Evolutionary conservation across 164 flowering plant species (phyloP), one percentile per base, ranked within the genome.

Genomic region (Nelumbo lutea): DNA sequence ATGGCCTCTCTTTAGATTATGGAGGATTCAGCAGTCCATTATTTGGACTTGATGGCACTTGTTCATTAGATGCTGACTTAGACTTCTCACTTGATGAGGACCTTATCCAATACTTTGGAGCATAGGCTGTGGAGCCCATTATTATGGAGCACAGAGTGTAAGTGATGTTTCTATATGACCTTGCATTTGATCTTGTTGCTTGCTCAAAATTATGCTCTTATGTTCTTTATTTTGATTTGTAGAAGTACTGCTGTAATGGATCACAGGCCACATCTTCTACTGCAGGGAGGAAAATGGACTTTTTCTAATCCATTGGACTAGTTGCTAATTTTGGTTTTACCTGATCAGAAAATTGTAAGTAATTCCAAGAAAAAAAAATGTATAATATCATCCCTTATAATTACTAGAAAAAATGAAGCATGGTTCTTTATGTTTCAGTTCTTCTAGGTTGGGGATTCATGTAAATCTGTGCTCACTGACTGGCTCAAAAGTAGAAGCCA

Each of bases 81-180:
- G 86, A 82, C 55, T 68, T 75, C 42, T 67, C 73, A 47, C 41
- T 48, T 11, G 85, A 83, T n/a, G 82, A 79, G 11, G 86, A 74
- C 42, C 44, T 83, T 56, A 78, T 87, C 41, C 70, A 77, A 61
- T 87, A 74, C 86, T 84, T 79, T 42, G 93, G 89, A 53, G 84
- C 93, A 42, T 88, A 83, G 72, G 51, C 70, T 71, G 67, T 59
- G 64, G 3, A 55, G 57, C 7, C n/a, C 9, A 38, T 14, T 45
- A 9, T 27, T 5, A 57, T 62, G 57, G 57, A 53, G 57, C n/a
- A 53, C 3, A 9, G n/a, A 53, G 15, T 11, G 57, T 53, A 15
- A 53, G 57, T 53, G 14, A 13, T 11, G n/a, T 10, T 53, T 4
- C 57, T 11, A 11, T 53, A 53, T 11, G 14, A 1, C n/a, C 57